Percentiles rank a stretch among this genome's conserved stretches.
Evolutionary conservation across 345 rosid species (phyloP).

Genomic region (Populus alba): DNA sequence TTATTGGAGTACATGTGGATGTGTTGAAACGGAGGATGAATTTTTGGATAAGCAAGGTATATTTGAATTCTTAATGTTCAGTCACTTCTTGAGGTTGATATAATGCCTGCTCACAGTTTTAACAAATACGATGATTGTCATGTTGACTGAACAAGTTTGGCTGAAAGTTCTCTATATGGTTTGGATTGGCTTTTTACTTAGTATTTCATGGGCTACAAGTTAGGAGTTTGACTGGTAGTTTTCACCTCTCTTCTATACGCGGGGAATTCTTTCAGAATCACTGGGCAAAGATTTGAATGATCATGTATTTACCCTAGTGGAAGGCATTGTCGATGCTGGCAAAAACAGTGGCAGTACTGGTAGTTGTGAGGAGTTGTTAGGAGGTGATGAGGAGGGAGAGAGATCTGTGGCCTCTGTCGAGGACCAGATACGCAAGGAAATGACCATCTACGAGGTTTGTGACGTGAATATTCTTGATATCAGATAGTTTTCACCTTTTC

Average conservation of each 20-base stretch:
- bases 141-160: background rate
- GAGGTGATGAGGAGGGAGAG: constrained; percentile 79
- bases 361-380: constrained; percentile 54
- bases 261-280: constrained; percentile 86
- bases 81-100: background rate
- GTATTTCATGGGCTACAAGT: constrained; percentile 10
- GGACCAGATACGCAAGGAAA: constrained; percentile 86
- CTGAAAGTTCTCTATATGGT: constrained; percentile 13
- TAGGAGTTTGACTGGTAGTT: background rate
- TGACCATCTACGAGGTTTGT: constrained; percentile 79
- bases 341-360: constrained; percentile 50
- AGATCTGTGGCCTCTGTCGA: constrained; percentile 73
- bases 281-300: constrained; percentile 43
- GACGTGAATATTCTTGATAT: background rate
- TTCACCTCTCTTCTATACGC: constrained; percentile 18
- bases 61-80: background rate
- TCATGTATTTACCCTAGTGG: constrained; percentile 60
- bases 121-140: background rate
- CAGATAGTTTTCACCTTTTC: background rate
- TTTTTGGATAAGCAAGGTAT: constrained; percentile 93
- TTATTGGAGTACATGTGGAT: constrained; percentile 68
- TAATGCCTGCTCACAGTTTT: background rate
- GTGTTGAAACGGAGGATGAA: constrained; percentile 65
- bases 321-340: constrained; percentile 54
- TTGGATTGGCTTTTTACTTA: constrained; percentile 46